These are phyloP conservation scores for Pyrus pyrifolia DNA, from an alignment of 306 rosid species.

Conservation along the genomic window DNA sequence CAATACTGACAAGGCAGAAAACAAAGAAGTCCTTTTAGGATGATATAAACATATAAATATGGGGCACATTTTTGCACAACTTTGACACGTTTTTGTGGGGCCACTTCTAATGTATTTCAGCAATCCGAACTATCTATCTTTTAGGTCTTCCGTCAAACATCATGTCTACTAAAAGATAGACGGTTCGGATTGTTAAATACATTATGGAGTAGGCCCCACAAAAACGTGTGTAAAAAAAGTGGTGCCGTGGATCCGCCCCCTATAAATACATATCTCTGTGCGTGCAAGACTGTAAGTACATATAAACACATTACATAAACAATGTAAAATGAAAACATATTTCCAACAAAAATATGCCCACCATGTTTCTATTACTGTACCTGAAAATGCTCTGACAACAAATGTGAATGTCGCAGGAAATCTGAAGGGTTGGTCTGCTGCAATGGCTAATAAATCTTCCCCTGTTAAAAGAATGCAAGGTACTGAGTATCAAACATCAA, in stretches of 20 bases:
- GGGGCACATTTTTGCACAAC: no score
- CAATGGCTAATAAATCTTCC: constrained; percentile 89
- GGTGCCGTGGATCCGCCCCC: no score
- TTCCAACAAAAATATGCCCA: background rate
- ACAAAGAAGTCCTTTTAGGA: background rate
- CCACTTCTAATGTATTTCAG: no score
- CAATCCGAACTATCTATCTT: no score
- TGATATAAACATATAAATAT: background rate
- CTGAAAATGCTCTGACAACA: constrained; percentile 99
- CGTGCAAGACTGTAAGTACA: background rate
- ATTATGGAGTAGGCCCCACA: no score
- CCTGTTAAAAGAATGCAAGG: constrained; percentile 51
- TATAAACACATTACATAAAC: background rate
- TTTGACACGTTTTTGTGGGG: no score
- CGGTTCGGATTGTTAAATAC: no score
- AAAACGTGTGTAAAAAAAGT: no score
- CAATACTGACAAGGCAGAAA: constrained; percentile 48
- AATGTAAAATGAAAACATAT: background rate
- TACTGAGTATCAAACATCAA: constrained; percentile 20
- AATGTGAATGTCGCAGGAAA: constrained; percentile 99
- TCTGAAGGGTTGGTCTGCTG: constrained; percentile 96
- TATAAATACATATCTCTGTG: background rate
- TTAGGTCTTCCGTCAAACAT: no score
- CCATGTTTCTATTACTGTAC: constrained; percentile 31
- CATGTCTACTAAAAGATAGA: no score